These are phyloP conservation scores for Plasmopara muralis DNA, from an alignment of 352 stramenopile genomes.

Conservation along the genomic window DNA sequence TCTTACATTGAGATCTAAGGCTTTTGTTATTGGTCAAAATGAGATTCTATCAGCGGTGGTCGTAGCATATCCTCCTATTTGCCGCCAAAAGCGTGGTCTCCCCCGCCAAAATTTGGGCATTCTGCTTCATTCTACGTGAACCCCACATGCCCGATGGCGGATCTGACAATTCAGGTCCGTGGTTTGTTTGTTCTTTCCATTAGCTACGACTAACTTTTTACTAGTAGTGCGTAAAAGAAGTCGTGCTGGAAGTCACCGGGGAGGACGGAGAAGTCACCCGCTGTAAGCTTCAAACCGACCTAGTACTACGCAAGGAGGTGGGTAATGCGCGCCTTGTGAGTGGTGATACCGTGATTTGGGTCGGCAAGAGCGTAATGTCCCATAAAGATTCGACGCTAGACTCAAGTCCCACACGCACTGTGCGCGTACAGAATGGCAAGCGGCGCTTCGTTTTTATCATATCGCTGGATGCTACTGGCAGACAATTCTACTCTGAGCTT, in stretches of 20 bases:
- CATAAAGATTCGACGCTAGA: slow-evolving; percentile 37
- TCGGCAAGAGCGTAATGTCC: slow-evolving; percentile 41
- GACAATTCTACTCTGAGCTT: slow-evolving; percentile 57
- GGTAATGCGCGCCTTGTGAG: slow-evolving; percentile 75
- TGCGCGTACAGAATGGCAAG: slow-evolving; percentile 52
- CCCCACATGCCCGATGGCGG: slow-evolving; percentile 16
- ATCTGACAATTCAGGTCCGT: slow-evolving; percentile 26
- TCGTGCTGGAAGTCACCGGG: slow-evolving; percentile 46
- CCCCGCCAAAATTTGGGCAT: background rate
- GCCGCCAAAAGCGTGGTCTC: slow-evolving; percentile 20
- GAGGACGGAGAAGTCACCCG: slow-evolving; percentile 36
- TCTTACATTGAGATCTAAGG: too few relatives aligned
- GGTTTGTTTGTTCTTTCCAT: background rate
- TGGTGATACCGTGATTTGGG: slow-evolving; percentile 65
- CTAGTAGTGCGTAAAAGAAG: slow-evolving; percentile 42
- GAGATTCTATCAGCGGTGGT: background rate
- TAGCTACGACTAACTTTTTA: background rate
- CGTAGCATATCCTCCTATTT: slow-evolving; percentile 2
- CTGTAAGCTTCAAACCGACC: slow-evolving; percentile 28
- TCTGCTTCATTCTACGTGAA: slow-evolving; percentile 11
- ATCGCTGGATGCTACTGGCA: slow-evolving; percentile 26
- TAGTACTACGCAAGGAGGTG: slow-evolving; percentile 73
- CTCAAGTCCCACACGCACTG: slow-evolving; percentile 27
- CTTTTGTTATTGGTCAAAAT: background rate
- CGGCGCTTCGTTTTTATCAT: slow-evolving; percentile 64